Base-by-base conservation (phyloP, 129 eudicot genomes). In the Tanacetum coccineum region DNA sequence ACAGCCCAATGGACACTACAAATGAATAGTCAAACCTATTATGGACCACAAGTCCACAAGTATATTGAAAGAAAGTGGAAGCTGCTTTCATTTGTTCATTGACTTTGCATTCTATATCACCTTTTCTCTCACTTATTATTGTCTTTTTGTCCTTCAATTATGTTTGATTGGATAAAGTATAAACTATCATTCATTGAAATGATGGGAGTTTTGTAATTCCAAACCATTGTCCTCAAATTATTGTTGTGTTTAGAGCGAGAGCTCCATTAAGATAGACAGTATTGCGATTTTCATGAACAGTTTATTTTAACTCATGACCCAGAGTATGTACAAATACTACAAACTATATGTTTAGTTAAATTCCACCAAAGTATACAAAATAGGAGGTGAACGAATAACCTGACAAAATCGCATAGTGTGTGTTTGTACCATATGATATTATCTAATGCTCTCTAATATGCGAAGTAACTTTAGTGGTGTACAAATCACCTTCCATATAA, bases 101-200 rank as follows among this genome's bases (percentile, higher is more conserved):
- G 59, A 19, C 59, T 54, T 54, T 54, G 32, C 59, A 20, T 13
- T 54, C 9, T 19, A 0, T 53, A 9, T 53, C 13, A 9, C 59
- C 30, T 20, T 54, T 54, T 8, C 13, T 20, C 25, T 14, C 59
- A 0, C 59, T 18, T 54, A 52, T 20, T 52, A 17, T 18, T 4
- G 10, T 18, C 6, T 17, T 3, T 54, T 54, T 19, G 13, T 54
- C 59, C 59, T 19, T 18, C 28, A 54, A 19, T 54, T 28, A 54
- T 19, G 13, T 13, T 54, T 18, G 59, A 54, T 54, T 19, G 30
- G 59, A 54, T 54, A 53, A 54, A 54, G n/a, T n/a, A 53, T 53
- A 53, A 54, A 54, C 26, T 19, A 17, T 20, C 20, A 52, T n/a
- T 19, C 14, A 19, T 0, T 53, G 26, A 53, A 15, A 53, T 53